Evolutionary conservation across 306 rosid species (phyloP), one percentile per base, ranked within the genome.

Genomic region (Spatholobus suberectus): DNA sequence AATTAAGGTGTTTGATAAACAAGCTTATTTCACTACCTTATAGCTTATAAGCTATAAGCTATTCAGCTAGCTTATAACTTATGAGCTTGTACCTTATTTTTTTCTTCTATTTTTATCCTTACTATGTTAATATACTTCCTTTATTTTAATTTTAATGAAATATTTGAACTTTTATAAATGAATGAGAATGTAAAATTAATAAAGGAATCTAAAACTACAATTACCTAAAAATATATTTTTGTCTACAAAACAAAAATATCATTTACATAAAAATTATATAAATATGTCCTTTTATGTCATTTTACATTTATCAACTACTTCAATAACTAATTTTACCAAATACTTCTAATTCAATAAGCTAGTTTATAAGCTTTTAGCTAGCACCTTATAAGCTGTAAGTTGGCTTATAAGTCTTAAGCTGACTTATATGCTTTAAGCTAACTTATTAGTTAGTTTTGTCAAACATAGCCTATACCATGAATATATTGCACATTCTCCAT

Each of bases 401-500:
- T 29, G 3, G 12, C 15, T 9, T 58, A 24, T 58, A 24, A 10
- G 17, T 57, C 66, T 21, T 58, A 58, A 57, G 29, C 35, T 14
- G 17, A 4, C 10, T 59, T 13, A 59, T 12, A 13, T 12, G 67
- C 37, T 59, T 59, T 59, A 24, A 59, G 37, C n/a, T 59, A 59
- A 57, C n/a, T 27, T 27, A 12, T 61, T 13, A 59, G 18, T 26
- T 59, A 1, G 67, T 27, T 26, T 37, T 58, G 37, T 1, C 11
- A 59, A 27, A 61, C 20, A 26, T 61, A 61, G 68, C 9, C 67
- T 24, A 59, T 58, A 20, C 54, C 18, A 5, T 76, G 32, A 65
- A 35, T 77, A 83, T 80, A n/a, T 13, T 35, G 54, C 75, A 38
- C 52, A 29, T 78, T 77, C 41, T 83, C 73, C 24, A 37, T 43